Evolutionary conservation across 2,329 filamentous ascomycete genomes (phyloP), one percentile per base, ranked within the genome.

Genomic region (Sphaerulina vaccinii): DNA sequence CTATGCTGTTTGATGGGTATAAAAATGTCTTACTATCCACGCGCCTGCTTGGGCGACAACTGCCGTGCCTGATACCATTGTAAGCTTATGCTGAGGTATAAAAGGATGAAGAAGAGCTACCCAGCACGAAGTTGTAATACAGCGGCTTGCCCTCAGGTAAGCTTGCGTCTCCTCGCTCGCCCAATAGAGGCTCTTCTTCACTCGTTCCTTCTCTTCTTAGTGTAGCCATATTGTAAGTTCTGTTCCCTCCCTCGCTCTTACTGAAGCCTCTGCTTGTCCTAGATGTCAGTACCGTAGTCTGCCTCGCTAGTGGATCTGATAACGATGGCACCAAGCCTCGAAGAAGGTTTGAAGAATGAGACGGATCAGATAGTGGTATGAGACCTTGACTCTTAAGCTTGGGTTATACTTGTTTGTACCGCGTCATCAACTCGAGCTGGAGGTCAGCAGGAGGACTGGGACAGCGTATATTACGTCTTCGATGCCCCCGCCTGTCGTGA

Each of bases 21-120:
- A 16, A 8, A 19, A 18, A 6, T 18, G 15, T 6, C 77, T 65
- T 67, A 82, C 79, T 58, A 96, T 81, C 72, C 89, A 75, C 49
- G 85, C 81, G 50, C 90, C 92, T 37, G 82, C 79, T 72, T 96
- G 90, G 35, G 90, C 88, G 54, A 96, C 72, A 54, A 86, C 79
- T 51, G 83, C 92, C 13, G 90, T 95, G 57, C 90, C 90, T 93
- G 64, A 61, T 61, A 19, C 44, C 32, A 38, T 39, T 5, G 18
- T 57, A 27, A 56, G 46, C 18, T 44, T 18, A 43, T n/a, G 35
- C n/a, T 9, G 13, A 37, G 35, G 35, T 16, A 18, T 8, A 39
- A 8, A 32, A 18, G 5, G 15, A 39, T 22, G 16, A 38, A 24
- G n/a, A 24, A 5, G 27, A 13, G 76, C 59, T 75, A 92, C 90